Conservation (phyloP, 805 yeast species). For the Maudiozyma serrabonitensis region DNA sequence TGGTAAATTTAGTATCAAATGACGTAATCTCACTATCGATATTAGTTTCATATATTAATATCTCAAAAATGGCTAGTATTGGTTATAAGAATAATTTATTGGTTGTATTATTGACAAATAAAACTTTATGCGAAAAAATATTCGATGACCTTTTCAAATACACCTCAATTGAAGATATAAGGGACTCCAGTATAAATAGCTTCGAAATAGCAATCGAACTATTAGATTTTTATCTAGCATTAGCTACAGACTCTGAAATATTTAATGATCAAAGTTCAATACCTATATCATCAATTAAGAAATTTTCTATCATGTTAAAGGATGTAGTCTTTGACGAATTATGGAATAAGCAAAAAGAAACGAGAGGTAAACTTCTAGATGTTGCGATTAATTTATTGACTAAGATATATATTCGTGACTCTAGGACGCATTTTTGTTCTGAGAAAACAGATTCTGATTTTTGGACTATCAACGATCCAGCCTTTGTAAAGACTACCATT, state of each 20-base stretch:
- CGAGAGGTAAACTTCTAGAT: conserved; percentile 5
- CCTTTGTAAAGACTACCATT: conserved; percentile 14
- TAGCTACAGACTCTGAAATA: conserved; percentile 25
- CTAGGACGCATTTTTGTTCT: conserved; percentile 5
- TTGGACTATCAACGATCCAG: conserved; percentile 14
- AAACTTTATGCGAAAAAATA: neutral
- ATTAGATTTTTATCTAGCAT: conserved; percentile 16
- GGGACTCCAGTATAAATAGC: neutral
- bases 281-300: conserved; percentile 10
- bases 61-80: neutral
- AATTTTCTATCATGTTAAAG: conserved; percentile 14
- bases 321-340: conserved; percentile 14
- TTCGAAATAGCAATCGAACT: conserved; percentile 12
- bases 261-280: conserved; percentile 9
- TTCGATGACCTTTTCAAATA: neutral
- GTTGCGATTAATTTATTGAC: conserved; percentile 14
- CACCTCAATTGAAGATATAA: neutral
- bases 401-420: conserved; percentile 24
- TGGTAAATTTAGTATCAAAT: neutral
- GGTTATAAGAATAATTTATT: conserved; percentile 3
- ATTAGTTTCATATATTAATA: neutral
- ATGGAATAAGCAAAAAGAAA: conserved; percentile 11
- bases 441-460: neutral
- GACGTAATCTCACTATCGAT: neutral
- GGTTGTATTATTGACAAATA: conserved; percentile 1